phyloP scores from a whole-genome alignment of 1,139 yeast genomes.

The Arxiozyma heterogenica region DNA sequence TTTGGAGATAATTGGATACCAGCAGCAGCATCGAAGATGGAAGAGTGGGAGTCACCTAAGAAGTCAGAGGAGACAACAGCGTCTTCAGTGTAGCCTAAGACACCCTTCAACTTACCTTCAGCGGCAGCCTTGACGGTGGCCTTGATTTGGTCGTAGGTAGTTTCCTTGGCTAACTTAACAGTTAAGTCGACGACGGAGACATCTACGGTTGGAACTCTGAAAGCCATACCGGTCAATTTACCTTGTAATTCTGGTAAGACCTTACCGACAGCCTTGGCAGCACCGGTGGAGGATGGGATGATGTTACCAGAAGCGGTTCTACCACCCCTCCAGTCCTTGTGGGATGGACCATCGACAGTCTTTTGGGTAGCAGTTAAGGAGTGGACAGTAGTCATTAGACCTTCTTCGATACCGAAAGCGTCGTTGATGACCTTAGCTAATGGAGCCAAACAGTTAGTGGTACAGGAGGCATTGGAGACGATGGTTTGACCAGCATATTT shows the following conservation, averaged over 20 bases:
- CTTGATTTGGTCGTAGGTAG: constrained; percentile 72
- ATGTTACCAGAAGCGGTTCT: constrained; percentile 89
- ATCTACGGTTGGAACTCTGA: constrained; percentile 85
- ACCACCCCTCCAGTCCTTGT: constrained; percentile 95
- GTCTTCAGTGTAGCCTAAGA: constrained; percentile 76
- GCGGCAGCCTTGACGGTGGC: constrained; percentile 62
- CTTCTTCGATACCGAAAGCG: constrained; percentile 71
- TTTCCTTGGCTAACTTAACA: constrained; percentile 56
- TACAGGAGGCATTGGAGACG: constrained; percentile 80
- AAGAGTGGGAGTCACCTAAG: constrained; percentile 66
- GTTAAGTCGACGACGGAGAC: constrained; percentile 75
- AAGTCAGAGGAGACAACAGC: constrained; percentile 81
- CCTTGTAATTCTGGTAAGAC: constrained; percentile 81
- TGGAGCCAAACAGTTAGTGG: constrained; percentile 87
- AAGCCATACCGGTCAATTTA: constrained; percentile 81
- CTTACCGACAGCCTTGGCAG: constrained; percentile 88
- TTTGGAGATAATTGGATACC: constrained; percentile 81
- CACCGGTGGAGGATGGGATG: constrained; percentile 86
- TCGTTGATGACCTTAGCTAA: constrained; percentile 78
- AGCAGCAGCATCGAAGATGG: constrained; percentile 76
- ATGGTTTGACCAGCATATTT: constrained; percentile 63
- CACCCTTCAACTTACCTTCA: constrained; percentile 63
- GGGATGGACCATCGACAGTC: constrained; percentile 90
- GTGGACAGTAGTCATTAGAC: constrained; percentile 86
- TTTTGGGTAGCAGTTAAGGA: constrained; percentile 85